Evolutionary conservation across 140 eudicot genomes (phyloP), one percentile per base, ranked within the genome.

Genomic region (Flaveria floridana): DNA sequence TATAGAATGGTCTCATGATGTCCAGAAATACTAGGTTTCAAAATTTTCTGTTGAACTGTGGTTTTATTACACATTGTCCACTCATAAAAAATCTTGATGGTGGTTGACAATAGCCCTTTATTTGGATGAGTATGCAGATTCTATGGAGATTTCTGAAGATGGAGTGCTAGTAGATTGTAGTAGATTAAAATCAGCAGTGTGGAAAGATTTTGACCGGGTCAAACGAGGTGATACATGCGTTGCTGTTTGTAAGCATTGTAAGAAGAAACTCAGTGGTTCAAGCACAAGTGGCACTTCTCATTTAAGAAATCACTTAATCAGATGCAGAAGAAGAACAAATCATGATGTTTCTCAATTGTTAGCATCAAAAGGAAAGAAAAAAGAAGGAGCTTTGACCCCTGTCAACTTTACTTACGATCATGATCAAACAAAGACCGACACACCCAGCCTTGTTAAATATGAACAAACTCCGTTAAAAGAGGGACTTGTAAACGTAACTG

Each of bases 221-320:
- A 93, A 80, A 77, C 81, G 84, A 55, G 96, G 91, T 4, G 98
- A 93, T 52, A 82, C 73, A 3, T 90, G 93, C 8, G 86, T 87
- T 42, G 97, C 98, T 15, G 85, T 93, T 56, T 93, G 98, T 79
- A 85, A 87, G 51, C 98, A 89, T 74, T 93, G 98, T 65, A 88
- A 90, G 77, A 93, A 92, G 86, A 88, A 73, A 76, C 96, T 93
- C 20, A 90, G 96, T 73, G 98, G 98, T 18, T 93, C 98, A 52
- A 90, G 97, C 76, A 93, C 90, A 25, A 93, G 98, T 63, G 98
- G 98, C 64, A 93, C 98, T 0, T 90, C 98, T 69, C 98, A 93
- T 82, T 71, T 93, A 76, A 82, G 98, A 79, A 93, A 93, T 73
- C 98, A 93, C 84, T 82, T 93, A 78, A 85, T 93, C 78, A 84